A percentile compares a stretch with the other conserved stretches of the same genome.
Evolutionary conservation across 805 yeast genomes (phyloP).

Genomic region (Wickerhamiella cacticola): DNA sequence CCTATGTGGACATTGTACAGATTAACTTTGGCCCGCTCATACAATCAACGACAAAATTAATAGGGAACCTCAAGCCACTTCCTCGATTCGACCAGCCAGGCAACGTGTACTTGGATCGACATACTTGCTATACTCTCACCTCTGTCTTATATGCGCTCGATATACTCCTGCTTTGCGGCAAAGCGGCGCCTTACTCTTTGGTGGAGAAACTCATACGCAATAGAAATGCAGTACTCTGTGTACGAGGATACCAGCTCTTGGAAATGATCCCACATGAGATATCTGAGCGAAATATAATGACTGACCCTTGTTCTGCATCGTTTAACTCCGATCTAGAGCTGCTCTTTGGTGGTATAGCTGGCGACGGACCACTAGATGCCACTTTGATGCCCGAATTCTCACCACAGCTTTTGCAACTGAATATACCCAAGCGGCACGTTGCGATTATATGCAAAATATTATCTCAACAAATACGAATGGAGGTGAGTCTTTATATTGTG

Average conservation of each 20-base stretch:
- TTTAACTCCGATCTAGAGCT: neutral
- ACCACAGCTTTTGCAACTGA: neutral
- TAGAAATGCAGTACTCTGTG: neutral
- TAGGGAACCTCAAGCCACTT: neutral
- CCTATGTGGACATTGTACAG: neutral
- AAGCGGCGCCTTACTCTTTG: neutral
- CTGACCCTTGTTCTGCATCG: neutral
- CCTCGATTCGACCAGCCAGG: neutral
- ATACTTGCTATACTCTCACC: neutral
- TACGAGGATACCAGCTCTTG: neutral
- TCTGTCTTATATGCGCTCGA: neutral
- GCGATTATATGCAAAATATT: neutral
- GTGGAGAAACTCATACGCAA: neutral
- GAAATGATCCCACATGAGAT: neutral
- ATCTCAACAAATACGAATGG: neutral
- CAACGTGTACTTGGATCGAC: neutral
- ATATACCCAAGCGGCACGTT: neutral
- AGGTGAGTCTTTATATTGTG: neutral
- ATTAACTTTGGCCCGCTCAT: neutral
- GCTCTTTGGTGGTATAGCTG: conserved; percentile 4
- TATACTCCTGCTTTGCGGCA: neutral
- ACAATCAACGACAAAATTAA: neutral
- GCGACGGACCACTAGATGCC: conserved; percentile 2
- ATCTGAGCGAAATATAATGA: neutral
- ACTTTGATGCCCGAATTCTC: neutral